phyloP scores from a whole-genome alignment of 2,329 filamentous ascomycete species.

The Botrytis tulipae region DNA sequence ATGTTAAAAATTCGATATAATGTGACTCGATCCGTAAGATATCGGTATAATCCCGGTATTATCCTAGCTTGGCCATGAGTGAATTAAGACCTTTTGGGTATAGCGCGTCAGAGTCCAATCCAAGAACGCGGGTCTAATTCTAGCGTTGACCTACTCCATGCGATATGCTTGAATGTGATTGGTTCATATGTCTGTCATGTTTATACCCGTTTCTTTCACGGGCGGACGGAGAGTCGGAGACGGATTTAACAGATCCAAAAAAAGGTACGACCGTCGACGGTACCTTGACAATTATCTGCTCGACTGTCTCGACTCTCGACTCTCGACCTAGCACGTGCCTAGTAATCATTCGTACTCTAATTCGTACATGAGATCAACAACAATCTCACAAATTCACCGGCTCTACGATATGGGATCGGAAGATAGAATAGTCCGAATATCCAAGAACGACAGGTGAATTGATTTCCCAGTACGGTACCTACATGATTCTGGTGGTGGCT shows the following conservation, averaged over 20 bases:
- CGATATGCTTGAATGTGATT: neutral
- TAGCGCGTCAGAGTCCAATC: neutral
- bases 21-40: conserved; percentile 10
- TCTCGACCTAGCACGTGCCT: too few species aligned
- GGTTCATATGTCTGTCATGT: neutral
- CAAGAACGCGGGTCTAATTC: conserved; percentile 15
- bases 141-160: neutral
- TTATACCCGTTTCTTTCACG: neutral
- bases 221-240: neutral
- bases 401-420: neutral
- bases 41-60: conserved; percentile 2
- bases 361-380: neutral
- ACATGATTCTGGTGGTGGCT: neutral
- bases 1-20: neutral
- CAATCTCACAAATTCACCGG: neutral
- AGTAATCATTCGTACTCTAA: neutral
- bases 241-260: neutral
- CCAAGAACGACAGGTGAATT: neutral
- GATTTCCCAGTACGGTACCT: neutral
- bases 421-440: neutral
- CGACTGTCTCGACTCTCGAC: too few species aligned
- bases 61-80: neutral
- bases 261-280: too few species aligned
- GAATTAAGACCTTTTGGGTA: neutral
- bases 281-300: too few species aligned